phyloP scores from a whole-genome alignment of 768 basidiomycete genomes.

The Leccinum broughii region DNA sequence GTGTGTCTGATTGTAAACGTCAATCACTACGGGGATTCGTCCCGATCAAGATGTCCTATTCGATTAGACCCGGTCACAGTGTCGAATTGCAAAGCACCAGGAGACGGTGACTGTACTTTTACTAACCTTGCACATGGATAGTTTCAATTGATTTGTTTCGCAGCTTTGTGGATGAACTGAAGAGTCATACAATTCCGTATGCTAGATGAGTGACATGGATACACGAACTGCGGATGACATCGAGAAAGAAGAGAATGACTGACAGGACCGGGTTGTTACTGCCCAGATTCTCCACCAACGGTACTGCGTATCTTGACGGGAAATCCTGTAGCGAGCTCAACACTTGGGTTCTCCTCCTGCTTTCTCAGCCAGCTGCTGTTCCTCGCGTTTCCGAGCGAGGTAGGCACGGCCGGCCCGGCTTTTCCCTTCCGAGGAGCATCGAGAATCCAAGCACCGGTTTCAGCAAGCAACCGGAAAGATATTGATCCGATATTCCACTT shows the following conservation, averaged over 20 bases:
- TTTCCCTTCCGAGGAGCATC: too few relatives aligned
- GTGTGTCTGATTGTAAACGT: not conserved
- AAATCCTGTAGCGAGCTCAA: too few relatives aligned
- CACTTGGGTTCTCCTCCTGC: too few relatives aligned
- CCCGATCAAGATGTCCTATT: not conserved
- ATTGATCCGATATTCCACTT: slow-evolving; percentile 39
- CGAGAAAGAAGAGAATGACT: not conserved
- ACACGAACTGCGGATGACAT: not conserved
- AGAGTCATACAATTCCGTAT: not conserved
- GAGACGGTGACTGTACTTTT: not conserved
- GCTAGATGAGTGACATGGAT: not conserved
- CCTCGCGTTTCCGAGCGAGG: too few relatives aligned
- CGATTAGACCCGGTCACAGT: not conserved
- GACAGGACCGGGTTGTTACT: not conserved
- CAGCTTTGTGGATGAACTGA: not conserved
- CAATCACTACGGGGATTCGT: not conserved
- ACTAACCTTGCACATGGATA: not conserved
- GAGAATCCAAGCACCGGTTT: too few relatives aligned
- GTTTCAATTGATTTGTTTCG: not conserved
- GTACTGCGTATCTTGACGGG: not conserved
- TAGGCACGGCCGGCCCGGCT: too few relatives aligned
- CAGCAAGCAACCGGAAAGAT: slow-evolving; percentile 51
- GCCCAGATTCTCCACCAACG: not conserved
- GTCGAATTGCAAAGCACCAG: not conserved
- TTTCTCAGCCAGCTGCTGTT: too few relatives aligned